Percentiles rank a stretch among this genome's conserved stretches.
These are phyloP conservation scores for Alternaria sp. DNA, from an alignment of 2,329 filamentous ascomycete genomes.

Conservation along the genomic window DNA sequence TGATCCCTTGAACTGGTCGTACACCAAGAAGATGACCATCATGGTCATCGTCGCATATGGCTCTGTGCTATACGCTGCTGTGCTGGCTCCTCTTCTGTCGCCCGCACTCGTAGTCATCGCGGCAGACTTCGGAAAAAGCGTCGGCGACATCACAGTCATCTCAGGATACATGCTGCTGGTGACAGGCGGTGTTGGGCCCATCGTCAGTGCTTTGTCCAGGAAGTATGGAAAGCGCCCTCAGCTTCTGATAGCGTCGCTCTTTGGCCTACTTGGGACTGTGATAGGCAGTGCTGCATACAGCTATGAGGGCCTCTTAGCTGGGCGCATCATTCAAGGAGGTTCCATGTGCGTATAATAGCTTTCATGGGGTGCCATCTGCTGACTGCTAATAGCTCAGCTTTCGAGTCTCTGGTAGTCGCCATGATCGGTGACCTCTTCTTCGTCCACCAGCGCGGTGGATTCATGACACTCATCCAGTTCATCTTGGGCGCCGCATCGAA, in stretches of 20 bases:
- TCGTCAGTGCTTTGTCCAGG: slow-evolving; percentile 39
- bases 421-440: slow-evolving; percentile 48
- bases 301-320: slow-evolving; percentile 41
- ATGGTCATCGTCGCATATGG: slow-evolving; percentile 43
- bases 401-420: slow-evolving; percentile 44
- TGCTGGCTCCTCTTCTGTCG: slow-evolving; percentile 43
- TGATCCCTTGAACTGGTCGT: slow-evolving; percentile 46
- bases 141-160: slow-evolving; percentile 45
- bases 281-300: slow-evolving; percentile 33
- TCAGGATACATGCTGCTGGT: slow-evolving; percentile 49
- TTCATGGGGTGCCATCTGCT: not conserved
- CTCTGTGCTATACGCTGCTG: slow-evolving; percentile 42
- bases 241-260: slow-evolving; percentile 40
- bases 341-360: not conserved
- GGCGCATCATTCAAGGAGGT: slow-evolving; percentile 42
- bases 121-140: slow-evolving; percentile 28
- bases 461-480: slow-evolving; percentile 45
- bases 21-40: slow-evolving; percentile 40
- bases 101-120: slow-evolving; percentile 45
- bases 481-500: slow-evolving; percentile 45
- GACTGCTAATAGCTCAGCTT: slow-evolving; percentile 36
- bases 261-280: slow-evolving; percentile 38
- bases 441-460: slow-evolving; percentile 45
- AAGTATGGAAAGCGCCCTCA: slow-evolving; percentile 44
- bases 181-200: slow-evolving; percentile 41